Base-by-base conservation (phyloP, 768 basidiomycete species). In the Rubroboletus pulcherrimus region DNA sequence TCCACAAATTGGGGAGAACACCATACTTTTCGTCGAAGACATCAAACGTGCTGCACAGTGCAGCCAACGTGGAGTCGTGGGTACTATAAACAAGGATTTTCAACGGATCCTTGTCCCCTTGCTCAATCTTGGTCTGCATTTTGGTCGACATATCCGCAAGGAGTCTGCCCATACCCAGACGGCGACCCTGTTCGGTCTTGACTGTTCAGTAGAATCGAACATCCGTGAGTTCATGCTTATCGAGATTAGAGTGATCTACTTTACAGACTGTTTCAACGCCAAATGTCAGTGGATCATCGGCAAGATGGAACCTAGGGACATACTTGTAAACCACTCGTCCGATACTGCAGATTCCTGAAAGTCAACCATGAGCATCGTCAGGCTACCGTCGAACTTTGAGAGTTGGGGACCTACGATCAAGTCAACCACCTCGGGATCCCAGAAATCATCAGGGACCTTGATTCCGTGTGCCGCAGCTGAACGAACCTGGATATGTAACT, bases 291-390 rank as follows among this genome's bases (percentile, higher is more conserved):
- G 5, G 12, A 14, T 11, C 14, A 6, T 38, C 11, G 11, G 6
- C 15, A 30, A 29, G 37, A 51, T 21, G 31, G 14, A 40, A 43
- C 35, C 24, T 30, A 30, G 15, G 3, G 34, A 66, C 71, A 26
- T 60, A 75, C 86, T 82, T 74, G 81, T 77, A 66, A 87, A 93
- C 89, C 90, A 92, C 68, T 93, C 90, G 46, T 78, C 79, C 26
- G 87, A 81, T 4, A 89, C 84, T 19, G 88, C 89, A 51, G 76
- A 75, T 72, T 93, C 87, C 86, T 89, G 42, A 51, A 37, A 26
- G 35, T 34, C 12, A 21, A 44, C 21, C 19, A 17, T 44, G 35
- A 53, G 44, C 46, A 12, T 47, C 24, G 19, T 10, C 39, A 35
- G 5, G 30, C 1, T 37, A 29, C 35, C 26, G 3, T 19, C 21